Evolutionary conservation across 176 grass and related monocot genomes (phyloP).

Genomic region (Zizania latifolia): DNA sequence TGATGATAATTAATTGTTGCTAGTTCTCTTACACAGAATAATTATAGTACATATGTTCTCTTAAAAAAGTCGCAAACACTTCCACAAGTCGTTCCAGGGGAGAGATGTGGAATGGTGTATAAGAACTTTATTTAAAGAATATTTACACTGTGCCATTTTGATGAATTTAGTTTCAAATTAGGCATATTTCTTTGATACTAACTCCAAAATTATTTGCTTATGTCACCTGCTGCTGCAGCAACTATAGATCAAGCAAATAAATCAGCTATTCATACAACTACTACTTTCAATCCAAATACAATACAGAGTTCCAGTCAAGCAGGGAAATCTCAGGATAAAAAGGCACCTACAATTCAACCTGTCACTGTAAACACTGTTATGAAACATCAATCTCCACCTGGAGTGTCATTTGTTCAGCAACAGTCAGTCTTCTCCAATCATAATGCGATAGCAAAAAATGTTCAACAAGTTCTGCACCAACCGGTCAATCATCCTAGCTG

Average conservation of each 20-base stretch:
- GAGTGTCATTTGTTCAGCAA: conserved; percentile 26
- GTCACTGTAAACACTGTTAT: conserved; percentile 28
- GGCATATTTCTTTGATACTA: conserved; percentile 4
- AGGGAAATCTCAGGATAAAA: conserved; percentile 33
- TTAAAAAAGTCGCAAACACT: not conserved
- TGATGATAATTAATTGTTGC: not conserved
- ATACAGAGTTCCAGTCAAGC: conserved; percentile 16
- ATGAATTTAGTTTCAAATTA: not conserved
- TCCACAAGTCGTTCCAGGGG: not conserved
- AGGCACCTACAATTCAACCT: conserved; percentile 16
- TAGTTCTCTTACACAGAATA: not conserved
- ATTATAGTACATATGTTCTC: not conserved
- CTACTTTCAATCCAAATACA: conserved; percentile 16
- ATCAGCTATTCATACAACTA: conserved; percentile 23
- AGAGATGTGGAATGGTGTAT: not conserved
- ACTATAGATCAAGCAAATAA: conserved; percentile 35
- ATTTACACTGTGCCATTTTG: not conserved
- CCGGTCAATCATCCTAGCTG: conserved; percentile 39
- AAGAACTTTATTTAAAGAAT: not conserved
- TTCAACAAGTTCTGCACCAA: conserved; percentile 38
- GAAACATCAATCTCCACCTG: conserved; percentile 39
- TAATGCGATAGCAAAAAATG: conserved; percentile 42
- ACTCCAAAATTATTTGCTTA: not conserved
- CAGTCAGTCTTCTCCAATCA: conserved; percentile 42
- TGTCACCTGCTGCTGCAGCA: conserved; percentile 26